Conservation (phyloP, 495 filamentous ascomycete genomes). For the Antarctomyces pellizariae region DNA sequence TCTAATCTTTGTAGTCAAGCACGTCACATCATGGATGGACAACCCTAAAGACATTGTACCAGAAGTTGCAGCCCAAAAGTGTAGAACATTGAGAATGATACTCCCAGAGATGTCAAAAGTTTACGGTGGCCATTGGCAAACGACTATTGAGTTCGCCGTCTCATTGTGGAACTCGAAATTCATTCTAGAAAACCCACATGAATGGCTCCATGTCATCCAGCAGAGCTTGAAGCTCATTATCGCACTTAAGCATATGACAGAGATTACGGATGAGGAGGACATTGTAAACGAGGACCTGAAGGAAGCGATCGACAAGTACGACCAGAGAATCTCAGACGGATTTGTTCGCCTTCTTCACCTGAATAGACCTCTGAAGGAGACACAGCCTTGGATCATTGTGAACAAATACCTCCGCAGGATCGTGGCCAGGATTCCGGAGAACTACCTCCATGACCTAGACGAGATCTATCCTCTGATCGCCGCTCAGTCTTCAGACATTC, state of each 20-base stretch:
- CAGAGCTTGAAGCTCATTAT: conserved; percentile 49
- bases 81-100: conserved; percentile 36
- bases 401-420: conserved; percentile 42
- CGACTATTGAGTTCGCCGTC: conserved; percentile 32
- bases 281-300: conserved; percentile 70
- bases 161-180: conserved; percentile 26
- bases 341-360: too few relatives aligned
- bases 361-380: conserved; percentile 30
- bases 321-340: conserved; percentile 23
- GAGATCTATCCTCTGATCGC: conserved; percentile 51
- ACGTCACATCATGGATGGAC: conserved; percentile 46
- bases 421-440: conserved; percentile 31
- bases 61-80: conserved; percentile 32
- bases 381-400: conserved; percentile 27
- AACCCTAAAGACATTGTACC: conserved; percentile 16
- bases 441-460: conserved; percentile 28
- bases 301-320: conserved; percentile 39
- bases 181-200: conserved; percentile 15
- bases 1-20: conserved; percentile 59
- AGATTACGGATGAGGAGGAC: conserved; percentile 16
- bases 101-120: conserved; percentile 49
- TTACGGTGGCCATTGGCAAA: conserved; percentile 71
- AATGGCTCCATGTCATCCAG: conserved; percentile 33
- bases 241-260: conserved; percentile 26
- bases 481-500: conserved; percentile 47